Evolutionary conservation across 257 asterid genomes (phyloP).

Genomic region (Jaltomata sinuosa): DNA sequence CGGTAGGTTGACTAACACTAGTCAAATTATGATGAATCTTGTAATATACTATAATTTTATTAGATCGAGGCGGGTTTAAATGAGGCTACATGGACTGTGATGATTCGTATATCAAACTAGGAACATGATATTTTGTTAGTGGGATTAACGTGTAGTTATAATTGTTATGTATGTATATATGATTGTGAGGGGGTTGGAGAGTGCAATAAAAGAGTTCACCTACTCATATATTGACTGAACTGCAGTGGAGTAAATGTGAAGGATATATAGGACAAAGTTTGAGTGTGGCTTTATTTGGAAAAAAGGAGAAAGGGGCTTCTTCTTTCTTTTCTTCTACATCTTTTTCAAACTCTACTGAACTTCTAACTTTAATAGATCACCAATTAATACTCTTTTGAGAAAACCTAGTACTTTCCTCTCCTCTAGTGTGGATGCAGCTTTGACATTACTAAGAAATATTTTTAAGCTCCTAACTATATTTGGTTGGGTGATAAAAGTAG

Average conservation of each 20-base stretch:
- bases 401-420: not conserved
- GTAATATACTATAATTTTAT: not conserved
- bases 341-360: not conserved
- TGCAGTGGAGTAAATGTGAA: not conserved
- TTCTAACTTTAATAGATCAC: not conserved
- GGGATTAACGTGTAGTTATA: not conserved
- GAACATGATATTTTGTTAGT: too few relatives aligned
- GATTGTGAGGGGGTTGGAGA: not conserved
- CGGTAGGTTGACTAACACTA: not conserved
- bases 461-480: not conserved
- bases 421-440: not conserved
- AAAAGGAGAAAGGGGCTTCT: not conserved
- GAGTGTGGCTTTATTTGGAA: not conserved
- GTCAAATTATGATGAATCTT: not conserved
- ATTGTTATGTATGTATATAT: not conserved
- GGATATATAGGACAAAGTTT: not conserved
- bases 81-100: not conserved
- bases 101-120: too few relatives aligned
- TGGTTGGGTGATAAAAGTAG: not conserved
- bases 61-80: too few relatives aligned
- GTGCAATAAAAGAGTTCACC: constrained; percentile 1
- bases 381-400: not conserved
- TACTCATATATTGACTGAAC: not conserved
- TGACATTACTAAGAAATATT: not conserved
- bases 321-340: not conserved